A percentile compares a stretch with the other conserved stretches of the same genome.
These are phyloP conservation scores for Amanita exitialis DNA, from an alignment of 768 basidiomycete species.

Conservation along the genomic window DNA sequence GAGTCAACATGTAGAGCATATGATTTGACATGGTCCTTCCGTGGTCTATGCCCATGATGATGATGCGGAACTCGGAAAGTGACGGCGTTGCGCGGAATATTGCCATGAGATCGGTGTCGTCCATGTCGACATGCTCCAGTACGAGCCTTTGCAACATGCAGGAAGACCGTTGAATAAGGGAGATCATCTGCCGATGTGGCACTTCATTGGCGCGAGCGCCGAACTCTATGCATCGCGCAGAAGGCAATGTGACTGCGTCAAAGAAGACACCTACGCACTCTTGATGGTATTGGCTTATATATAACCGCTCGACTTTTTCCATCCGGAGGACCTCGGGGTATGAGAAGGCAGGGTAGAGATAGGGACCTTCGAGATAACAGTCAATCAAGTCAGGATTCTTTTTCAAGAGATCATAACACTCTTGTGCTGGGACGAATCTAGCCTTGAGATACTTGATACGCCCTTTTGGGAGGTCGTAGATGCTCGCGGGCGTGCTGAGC, in stretches of 20 bases:
- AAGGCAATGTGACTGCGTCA: background rate
- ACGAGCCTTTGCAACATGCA: slow-evolving; percentile 3
- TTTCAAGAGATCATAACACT: slow-evolving; percentile 3
- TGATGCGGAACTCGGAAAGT: slow-evolving; percentile 1
- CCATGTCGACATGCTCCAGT: slow-evolving; percentile 4
- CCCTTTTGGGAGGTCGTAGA: slow-evolving; percentile 2
- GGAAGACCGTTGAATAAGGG: background rate
- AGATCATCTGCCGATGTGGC: slow-evolving; percentile 2
- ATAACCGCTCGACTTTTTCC: slow-evolving; percentile 2
- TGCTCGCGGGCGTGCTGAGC: background rate
- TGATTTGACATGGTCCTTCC: slow-evolving; percentile 6
- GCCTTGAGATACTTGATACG: background rate
- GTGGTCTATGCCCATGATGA: slow-evolving; percentile 6
- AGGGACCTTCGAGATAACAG: slow-evolving; percentile 4
- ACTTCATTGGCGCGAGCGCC: slow-evolving; percentile 6
- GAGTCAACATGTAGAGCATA: slow-evolving; percentile 4
- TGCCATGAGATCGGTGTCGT: slow-evolving; percentile 6
- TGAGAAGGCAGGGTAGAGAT: background rate
- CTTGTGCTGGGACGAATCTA: slow-evolving; percentile 1
- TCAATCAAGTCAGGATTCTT: slow-evolving; percentile 4
- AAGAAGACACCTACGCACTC: slow-evolving; percentile 5
- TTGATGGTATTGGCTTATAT: slow-evolving; percentile 5
- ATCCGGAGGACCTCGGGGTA: background rate
- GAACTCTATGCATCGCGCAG: background rate
- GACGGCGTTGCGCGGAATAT: background rate